phyloP scores from a whole-genome alignment of 805 yeast genomes.

The Groenewaldozyma salmanticensis region DNA sequence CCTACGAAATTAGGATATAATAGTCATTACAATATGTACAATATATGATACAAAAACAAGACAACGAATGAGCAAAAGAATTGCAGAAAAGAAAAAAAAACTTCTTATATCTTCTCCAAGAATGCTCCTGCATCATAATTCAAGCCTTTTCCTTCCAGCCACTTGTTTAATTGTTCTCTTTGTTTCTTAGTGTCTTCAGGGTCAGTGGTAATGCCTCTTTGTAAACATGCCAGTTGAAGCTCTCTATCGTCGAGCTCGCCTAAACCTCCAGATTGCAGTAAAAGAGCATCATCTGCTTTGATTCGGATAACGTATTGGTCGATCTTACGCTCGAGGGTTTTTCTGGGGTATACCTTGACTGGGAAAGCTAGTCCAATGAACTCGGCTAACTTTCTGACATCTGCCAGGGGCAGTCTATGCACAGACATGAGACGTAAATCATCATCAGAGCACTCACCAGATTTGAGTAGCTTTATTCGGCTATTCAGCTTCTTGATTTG shows the following conservation, averaged over 20 bases:
- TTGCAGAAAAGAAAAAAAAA: no score
- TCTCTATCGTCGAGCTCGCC: constrained; percentile 40
- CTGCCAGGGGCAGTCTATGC: constrained; percentile 9
- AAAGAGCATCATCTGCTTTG: constrained; percentile 41
- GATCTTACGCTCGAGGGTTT: constrained; percentile 31
- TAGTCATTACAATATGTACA: no score
- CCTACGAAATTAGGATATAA: constrained; percentile 68
- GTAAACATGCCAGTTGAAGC: constrained; percentile 39
- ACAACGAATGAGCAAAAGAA: no score
- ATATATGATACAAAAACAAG: no score
- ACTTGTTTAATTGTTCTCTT: constrained; percentile 9
- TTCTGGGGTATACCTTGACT: constrained; percentile 27
- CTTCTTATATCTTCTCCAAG: background rate
- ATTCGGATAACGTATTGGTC: constrained; percentile 37
- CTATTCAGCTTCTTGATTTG: background rate
- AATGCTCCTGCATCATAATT: constrained; percentile 18
- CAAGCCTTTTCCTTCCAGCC: constrained; percentile 15
- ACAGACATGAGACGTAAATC: constrained; percentile 12
- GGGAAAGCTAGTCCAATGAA: constrained; percentile 17
- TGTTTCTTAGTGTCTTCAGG: constrained; percentile 6
- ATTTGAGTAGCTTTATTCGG: no score
- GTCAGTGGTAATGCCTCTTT: constrained; percentile 33
- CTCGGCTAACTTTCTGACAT: constrained; percentile 13
- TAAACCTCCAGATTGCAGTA: constrained; percentile 35
- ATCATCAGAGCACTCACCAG: constrained; percentile 3